Percentiles rank a stretch among this genome's conserved stretches.
phyloP scores from a whole-genome alignment of 306 rosid genomes.

The Oxytropis ochrocephala region DNA sequence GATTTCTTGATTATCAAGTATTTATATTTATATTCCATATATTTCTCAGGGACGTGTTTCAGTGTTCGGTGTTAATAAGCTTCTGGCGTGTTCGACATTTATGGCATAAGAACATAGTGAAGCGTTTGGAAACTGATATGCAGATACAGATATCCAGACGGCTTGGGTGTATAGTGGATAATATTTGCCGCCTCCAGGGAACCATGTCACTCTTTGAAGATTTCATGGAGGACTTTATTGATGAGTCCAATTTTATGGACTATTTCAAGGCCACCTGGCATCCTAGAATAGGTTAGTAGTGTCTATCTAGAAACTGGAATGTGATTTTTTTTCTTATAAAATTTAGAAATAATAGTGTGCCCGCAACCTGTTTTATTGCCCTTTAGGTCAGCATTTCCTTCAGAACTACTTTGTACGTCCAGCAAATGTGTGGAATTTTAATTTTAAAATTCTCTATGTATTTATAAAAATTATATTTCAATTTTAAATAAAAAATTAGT shows the following conservation, averaged over 20 bases:
- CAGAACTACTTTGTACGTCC: neutral
- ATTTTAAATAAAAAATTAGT: neutral
- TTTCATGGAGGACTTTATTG: conserved; percentile 63
- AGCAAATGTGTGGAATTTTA: neutral
- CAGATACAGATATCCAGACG: conserved; percentile 55
- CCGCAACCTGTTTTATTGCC: neutral
- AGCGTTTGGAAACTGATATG: conserved; percentile 45
- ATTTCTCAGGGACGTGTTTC: conserved; percentile 78
- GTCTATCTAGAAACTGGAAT: conserved; percentile 21
- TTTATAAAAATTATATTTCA: neutral
- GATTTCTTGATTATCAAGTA: conserved; percentile 10
- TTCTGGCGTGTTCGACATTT: conserved; percentile 80
- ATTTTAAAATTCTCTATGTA: neutral
- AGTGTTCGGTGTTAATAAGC: conserved; percentile 67
- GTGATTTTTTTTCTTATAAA: neutral
- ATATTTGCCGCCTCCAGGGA: conserved; percentile 49
- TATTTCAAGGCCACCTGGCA: conserved; percentile 85
- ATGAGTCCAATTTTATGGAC: conserved; percentile 65
- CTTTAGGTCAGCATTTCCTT: neutral
- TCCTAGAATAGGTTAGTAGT: conserved; percentile 70
- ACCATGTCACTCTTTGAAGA: conserved; percentile 50
- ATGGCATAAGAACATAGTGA: conserved; percentile 76
- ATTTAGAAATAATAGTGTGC: neutral
- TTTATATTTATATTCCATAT: conserved; percentile 15
- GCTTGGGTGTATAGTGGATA: conserved; percentile 58